Conservation (phyloP, 768 basidiomycete genomes). For the Candolleomyces eurysporus region DNA sequence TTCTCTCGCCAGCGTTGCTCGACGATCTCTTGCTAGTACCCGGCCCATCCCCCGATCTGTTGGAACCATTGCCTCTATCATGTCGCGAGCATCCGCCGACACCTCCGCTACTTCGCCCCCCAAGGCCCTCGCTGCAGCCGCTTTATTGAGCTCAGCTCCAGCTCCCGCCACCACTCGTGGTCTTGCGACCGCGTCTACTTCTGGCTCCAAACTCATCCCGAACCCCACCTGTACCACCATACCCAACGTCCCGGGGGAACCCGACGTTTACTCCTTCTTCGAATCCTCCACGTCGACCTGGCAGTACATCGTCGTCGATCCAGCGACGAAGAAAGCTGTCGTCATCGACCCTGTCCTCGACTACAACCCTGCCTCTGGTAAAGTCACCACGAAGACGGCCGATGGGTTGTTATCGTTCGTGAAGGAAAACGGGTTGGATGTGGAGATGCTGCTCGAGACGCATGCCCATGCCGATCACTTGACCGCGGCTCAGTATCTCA, state of each 20-base stretch:
- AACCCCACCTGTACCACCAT: background rate
- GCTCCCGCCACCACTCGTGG: too few relatives aligned
- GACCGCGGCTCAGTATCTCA: slow-evolving; percentile 9
- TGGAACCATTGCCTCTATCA: too few relatives aligned
- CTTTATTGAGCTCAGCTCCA: too few relatives aligned
- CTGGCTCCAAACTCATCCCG: background rate
- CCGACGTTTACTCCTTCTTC: slow-evolving; percentile 9
- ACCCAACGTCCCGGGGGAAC: background rate
- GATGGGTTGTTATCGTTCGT: slow-evolving; percentile 7
- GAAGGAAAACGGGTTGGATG: background rate
- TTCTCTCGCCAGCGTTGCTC: too few relatives aligned
- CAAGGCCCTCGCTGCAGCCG: too few relatives aligned
- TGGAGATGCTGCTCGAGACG: slow-evolving; percentile 7
- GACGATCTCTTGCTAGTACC: too few relatives aligned
- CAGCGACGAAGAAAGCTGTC: slow-evolving; percentile 4
- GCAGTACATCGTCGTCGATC: slow-evolving; percentile 8
- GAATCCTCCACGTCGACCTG: slow-evolving; percentile 4
- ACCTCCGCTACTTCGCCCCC: too few relatives aligned
- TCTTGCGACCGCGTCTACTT: background rate
- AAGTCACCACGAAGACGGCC: slow-evolving; percentile 3
- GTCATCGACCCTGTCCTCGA: slow-evolving; percentile 10
- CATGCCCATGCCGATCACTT: slow-evolving; percentile 10
- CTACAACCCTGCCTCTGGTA: slow-evolving; percentile 5
- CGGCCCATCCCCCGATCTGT: too few relatives aligned
- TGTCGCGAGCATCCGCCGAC: too few relatives aligned